Percentiles rank a stretch among this genome's conserved stretches.
phyloP scores from a whole-genome alignment of 176 grass and related monocot genomes.

The Cenchrus purpureus region DNA sequence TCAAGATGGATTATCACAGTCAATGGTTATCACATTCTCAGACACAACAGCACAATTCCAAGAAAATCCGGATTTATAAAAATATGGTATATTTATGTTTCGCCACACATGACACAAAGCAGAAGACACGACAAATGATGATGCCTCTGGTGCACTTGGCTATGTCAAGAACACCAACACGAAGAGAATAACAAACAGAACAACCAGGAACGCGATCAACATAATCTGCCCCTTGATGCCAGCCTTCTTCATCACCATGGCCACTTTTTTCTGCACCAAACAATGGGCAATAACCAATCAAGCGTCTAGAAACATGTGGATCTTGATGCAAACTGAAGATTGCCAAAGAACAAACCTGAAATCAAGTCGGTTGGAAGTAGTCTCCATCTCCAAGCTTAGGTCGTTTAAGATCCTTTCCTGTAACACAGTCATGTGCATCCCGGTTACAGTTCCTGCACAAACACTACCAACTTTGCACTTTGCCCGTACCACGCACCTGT shows the following conservation, averaged over 20 bases:
- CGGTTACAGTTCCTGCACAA: not conserved
- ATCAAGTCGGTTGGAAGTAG: constrained; percentile 92
- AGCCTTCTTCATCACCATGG: constrained; percentile 93
- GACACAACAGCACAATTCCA: not conserved
- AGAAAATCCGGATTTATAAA: not conserved
- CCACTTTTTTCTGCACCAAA: constrained; percentile 80
- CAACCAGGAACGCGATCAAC: constrained; percentile 80
- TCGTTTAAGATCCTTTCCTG: constrained; percentile 95
- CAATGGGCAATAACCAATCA: not conserved
- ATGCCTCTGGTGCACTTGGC: not conserved
- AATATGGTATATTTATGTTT: not conserved
- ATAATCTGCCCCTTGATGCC: constrained; percentile 85
- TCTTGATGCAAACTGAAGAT: not conserved
- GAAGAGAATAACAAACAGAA: constrained; percentile 93
- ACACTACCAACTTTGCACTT: not conserved
- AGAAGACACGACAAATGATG: not conserved
- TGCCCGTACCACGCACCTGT: constrained; percentile 54
- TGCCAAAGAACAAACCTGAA: constrained; percentile 56
- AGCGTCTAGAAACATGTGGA: not conserved
- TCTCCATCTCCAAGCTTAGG: constrained; percentile 89
- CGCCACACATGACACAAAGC: constrained; percentile 20
- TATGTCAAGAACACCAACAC: constrained; percentile 86
- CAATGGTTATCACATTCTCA: not conserved
- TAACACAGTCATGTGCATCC: not conserved
- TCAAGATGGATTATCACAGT: too few species aligned